phyloP scores from a whole-genome alignment of 2,329 filamentous ascomycete species.

The Claviceps humidiphila region DNA sequence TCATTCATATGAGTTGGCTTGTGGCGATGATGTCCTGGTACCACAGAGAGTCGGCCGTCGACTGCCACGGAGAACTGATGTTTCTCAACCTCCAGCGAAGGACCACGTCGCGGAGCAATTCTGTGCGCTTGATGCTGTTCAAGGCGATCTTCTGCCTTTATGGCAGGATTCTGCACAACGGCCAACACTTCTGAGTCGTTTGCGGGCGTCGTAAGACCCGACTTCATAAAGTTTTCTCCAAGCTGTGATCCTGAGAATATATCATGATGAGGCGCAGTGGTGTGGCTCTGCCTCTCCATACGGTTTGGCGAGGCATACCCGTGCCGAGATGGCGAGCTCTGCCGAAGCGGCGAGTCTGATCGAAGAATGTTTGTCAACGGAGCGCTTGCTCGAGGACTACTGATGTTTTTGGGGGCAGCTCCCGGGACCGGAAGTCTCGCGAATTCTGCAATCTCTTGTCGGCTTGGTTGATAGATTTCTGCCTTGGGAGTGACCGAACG shows the following conservation, averaged over 20 bases:
- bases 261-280: slow-evolving; percentile 8
- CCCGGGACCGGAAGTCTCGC: slow-evolving; percentile 24
- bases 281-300: neutral
- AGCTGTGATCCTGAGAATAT: slow-evolving; percentile 27
- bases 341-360: slow-evolving; percentile 10
- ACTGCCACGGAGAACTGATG: slow-evolving; percentile 3
- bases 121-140: slow-evolving; percentile 1
- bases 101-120: neutral
- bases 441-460: slow-evolving; percentile 19
- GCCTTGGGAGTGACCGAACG: slow-evolving; percentile 10
- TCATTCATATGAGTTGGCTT: slow-evolving; percentile 18
- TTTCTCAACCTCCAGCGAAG: neutral
- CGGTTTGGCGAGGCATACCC: slow-evolving; percentile 9
- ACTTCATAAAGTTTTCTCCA: slow-evolving; percentile 26
- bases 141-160: slow-evolving; percentile 1
- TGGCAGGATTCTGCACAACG: slow-evolving; percentile 5
- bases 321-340: slow-evolving; percentile 4
- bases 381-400: slow-evolving; percentile 2
- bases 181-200: slow-evolving; percentile 14
- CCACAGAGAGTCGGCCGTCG: slow-evolving; percentile 17
- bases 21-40: slow-evolving; percentile 13
- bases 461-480: slow-evolving; percentile 9
- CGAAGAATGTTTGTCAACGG: slow-evolving; percentile 10
- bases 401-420: slow-evolving; percentile 8
- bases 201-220: slow-evolving; percentile 23